Conservation (phyloP, 306 rosid species). For the Herpetospermum pedunculosum region DNA sequence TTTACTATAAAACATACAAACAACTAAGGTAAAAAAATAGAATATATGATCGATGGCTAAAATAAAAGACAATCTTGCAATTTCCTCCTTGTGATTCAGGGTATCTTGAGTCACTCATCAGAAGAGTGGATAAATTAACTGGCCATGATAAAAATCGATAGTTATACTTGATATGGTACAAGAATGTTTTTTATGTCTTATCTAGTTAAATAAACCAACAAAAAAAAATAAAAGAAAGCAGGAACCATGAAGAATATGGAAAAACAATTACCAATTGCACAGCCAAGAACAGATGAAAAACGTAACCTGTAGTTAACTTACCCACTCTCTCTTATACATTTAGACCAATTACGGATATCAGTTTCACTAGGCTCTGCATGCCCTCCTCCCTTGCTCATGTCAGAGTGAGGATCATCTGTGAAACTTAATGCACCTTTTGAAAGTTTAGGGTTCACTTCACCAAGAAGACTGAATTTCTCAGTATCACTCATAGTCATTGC, state of each 20-base stretch:
- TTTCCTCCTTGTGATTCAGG: no score
- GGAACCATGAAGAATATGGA: neutral
- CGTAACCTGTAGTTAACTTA: no score
- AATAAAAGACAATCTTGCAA: no score
- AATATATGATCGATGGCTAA: no score
- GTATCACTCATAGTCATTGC: slow-evolving; percentile 77
- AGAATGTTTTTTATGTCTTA: neutral
- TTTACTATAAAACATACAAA: no score
- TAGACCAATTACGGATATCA: slow-evolving; percentile 84
- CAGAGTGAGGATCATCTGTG: slow-evolving; percentile 39
- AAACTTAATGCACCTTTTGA: slow-evolving; percentile 35
- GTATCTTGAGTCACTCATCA: no score
- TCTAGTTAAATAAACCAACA: neutral
- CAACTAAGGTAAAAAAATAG: no score
- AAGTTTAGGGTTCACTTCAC: slow-evolving; percentile 75
- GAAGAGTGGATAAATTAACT: no score
- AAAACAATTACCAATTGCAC: neutral
- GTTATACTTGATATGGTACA: neutral
- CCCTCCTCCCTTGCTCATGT: slow-evolving; percentile 46
- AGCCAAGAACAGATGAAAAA: neutral
- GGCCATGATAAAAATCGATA: no score
- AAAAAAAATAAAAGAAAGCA: neutral
- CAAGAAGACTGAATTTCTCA: slow-evolving; percentile 78
- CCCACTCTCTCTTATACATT: slow-evolving; percentile 95
- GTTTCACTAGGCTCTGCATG: slow-evolving; percentile 49